Base-by-base conservation (phyloP, 2,329 filamentous ascomycete genomes). In the Arthrobotrys musiformis region DNA sequence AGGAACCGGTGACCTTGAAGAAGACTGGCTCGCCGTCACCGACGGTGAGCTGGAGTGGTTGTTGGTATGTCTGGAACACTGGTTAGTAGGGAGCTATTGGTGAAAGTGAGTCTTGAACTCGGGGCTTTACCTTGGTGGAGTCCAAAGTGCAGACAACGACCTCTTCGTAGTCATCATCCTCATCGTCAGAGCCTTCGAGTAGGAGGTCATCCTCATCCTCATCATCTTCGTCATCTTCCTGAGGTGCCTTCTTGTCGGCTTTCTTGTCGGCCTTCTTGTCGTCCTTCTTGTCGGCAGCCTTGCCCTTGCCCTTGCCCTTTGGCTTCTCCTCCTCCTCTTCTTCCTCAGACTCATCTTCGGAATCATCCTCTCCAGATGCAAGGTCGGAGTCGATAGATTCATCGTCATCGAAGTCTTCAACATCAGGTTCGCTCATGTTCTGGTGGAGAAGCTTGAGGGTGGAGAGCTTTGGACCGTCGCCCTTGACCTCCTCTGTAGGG, bases 61-160 rank as follows among this genome's bases (percentile, higher is more conserved):
- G 96, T 86, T 99, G 95, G 88, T 91, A 97, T 86, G 92, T 89
- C 95, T 98, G 82, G 4, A n/a, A 60, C 19, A 46, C 48, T 9
- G 46, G 52, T 79, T 40, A 79, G 52, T 58, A 26, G 8, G 63
- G 13, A 48, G 24, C 30, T 5, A 30, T 52, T 30, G 48, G 24
- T 30, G 48, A 15, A 8, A 52, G 60, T 54, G 5, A 46, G 13
- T 42, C 69, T 37, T 78, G 69, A 70, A 83, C n/a, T n/a, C n/a
- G 88, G 84, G 6, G n/a, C 6, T 5, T 19, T 90, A 97, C 95
- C 86, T 91, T 92, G 84, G 93, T 90, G 33, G 94, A 92, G 85
- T 98, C 94, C 67, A 99, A 89, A 79, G 95, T 99, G 89, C 95
- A 99, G 81, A 99, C 86, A 81, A 98, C 93, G 81, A 92, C 93